These are phyloP conservation scores for Saprolegnia parasitica DNA, from an alignment of 352 stramenopile genomes.

Conservation along the genomic window DNA sequence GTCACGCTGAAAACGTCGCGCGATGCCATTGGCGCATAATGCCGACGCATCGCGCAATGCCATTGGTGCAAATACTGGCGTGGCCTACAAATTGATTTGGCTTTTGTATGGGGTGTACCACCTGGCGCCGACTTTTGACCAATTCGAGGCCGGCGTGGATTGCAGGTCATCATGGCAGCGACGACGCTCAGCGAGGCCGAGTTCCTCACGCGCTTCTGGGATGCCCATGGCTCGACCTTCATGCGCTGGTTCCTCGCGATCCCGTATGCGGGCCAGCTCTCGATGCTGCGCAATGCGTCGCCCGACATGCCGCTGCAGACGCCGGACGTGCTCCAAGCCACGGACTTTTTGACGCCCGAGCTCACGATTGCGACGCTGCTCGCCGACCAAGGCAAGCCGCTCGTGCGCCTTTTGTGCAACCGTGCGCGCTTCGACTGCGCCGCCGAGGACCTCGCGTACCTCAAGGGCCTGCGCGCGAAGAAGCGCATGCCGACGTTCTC, in stretches of 20 bases:
- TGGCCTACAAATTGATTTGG: no score
- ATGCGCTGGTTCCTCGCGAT: slow-evolving; percentile 82
- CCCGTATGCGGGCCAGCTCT: slow-evolving; percentile 68
- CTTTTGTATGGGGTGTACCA: neutral
- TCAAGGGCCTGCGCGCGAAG: slow-evolving; percentile 49
- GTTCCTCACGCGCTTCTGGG: slow-evolving; percentile 74
- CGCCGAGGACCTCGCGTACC: slow-evolving; percentile 67
- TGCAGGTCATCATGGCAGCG: neutral
- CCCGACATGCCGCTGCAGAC: slow-evolving; percentile 70
- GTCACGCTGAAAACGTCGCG: no score
- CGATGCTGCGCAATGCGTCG: slow-evolving; percentile 70
- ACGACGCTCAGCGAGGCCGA: slow-evolving; percentile 28
- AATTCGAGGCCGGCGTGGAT: neutral
- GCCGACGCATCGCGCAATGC: no score
- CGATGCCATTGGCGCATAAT: neutral
- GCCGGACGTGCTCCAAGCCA: slow-evolving; percentile 38
- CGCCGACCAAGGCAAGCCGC: slow-evolving; percentile 73
- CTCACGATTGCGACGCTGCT: slow-evolving; percentile 65
- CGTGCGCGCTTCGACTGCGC: slow-evolving; percentile 72
- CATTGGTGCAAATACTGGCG: neutral
- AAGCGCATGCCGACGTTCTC: slow-evolving; percentile 83
- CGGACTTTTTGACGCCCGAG: slow-evolving; percentile 68
- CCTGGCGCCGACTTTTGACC: neutral
- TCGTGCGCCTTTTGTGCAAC: slow-evolving; percentile 71
- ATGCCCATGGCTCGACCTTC: slow-evolving; percentile 60